These are phyloP conservation scores for Meripilus lineatus DNA, from an alignment of 1,284 basidiomycete genomes.

Conservation along the genomic window DNA sequence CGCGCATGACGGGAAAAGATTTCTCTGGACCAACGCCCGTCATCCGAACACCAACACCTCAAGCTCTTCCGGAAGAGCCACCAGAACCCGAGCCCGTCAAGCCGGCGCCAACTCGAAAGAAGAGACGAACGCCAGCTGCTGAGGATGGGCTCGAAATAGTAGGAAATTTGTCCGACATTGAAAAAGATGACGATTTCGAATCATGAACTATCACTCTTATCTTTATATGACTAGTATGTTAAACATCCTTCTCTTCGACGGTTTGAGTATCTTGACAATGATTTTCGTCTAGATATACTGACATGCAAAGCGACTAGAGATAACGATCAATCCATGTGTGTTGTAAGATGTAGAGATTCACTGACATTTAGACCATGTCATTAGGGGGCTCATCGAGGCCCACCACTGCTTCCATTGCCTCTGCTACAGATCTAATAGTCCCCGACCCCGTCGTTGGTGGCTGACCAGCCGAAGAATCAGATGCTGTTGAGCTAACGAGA, in stretches of 20 bases:
- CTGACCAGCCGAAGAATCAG: slow-evolving; percentile 15
- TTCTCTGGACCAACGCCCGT: slow-evolving; percentile 75
- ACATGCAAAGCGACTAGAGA: too few species aligned
- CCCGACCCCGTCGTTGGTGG: slow-evolving; percentile 9
- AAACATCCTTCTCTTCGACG: too few species aligned
- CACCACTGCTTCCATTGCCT: slow-evolving; percentile 38
- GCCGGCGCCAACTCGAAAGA: background rate
- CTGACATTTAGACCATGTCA: slow-evolving; percentile 14
- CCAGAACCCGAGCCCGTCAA: background rate
- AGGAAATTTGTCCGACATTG: slow-evolving; percentile 4
- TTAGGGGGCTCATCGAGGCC: slow-evolving; percentile 43
- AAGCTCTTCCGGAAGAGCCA: slow-evolving; percentile 17
- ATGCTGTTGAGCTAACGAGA: slow-evolving; percentile 19
- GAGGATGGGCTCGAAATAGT: background rate
- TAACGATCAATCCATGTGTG: too few species aligned
- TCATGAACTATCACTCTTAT: background rate
- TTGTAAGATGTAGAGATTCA: too few species aligned
- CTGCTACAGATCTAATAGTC: slow-evolving; percentile 29
- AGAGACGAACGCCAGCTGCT: background rate
- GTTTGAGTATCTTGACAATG: too few species aligned
- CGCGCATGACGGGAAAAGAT: slow-evolving; percentile 75
- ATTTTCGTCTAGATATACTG: too few species aligned
- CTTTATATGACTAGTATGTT: too few species aligned
- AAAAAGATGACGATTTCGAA: slow-evolving; percentile 4
- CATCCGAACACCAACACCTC: slow-evolving; percentile 49